Percentiles rank a stretch among this genome's conserved stretches.
Evolutionary conservation across 495 filamentous ascomycete genomes (phyloP).

Genomic region (Penicillium atrosanguineum): DNA sequence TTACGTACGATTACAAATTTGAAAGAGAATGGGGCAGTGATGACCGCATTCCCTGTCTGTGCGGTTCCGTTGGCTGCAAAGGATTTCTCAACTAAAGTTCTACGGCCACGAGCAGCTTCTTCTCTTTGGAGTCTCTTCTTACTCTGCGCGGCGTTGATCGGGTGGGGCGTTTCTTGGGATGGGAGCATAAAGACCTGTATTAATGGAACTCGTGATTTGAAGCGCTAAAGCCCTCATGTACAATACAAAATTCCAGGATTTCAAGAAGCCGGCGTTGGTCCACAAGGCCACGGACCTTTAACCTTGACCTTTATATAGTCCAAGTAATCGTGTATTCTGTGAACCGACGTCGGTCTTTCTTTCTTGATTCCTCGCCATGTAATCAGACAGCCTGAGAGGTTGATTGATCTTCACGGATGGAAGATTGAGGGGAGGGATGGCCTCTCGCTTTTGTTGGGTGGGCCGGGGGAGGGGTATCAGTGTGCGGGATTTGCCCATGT

Average conservation of each 20-base stretch:
- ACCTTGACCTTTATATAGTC: not conserved
- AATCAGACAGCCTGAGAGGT: not conserved
- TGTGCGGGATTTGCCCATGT: not conserved
- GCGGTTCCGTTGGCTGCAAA: constrained; percentile 93
- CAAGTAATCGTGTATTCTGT: not conserved
- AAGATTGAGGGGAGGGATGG: not conserved
- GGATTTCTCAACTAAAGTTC: constrained; percentile 87
- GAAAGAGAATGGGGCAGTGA: constrained; percentile 92
- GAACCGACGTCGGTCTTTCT: not conserved
- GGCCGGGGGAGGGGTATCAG: not conserved
- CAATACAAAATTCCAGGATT: constrained; percentile 25
- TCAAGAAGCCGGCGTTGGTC: constrained; percentile 2
- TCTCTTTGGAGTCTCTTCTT: constrained; percentile 2
- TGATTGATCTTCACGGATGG: not conserved
- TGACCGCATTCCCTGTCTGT: constrained; percentile 95
- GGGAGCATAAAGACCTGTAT: constrained; percentile 17
- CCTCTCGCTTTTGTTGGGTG: not conserved
- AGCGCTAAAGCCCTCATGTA: constrained; percentile 26
- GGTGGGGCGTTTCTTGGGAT: constrained; percentile 16
- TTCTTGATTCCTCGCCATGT: not conserved
- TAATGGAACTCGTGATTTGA: constrained; percentile 21
- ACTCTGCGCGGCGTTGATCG: constrained; percentile 16
- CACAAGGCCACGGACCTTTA: not conserved
- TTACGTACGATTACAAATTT: constrained; percentile 99
- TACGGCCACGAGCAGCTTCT: not conserved